Conservation (phyloP, 106 monocot species). For the Dendrobium chrysotoxum region DNA sequence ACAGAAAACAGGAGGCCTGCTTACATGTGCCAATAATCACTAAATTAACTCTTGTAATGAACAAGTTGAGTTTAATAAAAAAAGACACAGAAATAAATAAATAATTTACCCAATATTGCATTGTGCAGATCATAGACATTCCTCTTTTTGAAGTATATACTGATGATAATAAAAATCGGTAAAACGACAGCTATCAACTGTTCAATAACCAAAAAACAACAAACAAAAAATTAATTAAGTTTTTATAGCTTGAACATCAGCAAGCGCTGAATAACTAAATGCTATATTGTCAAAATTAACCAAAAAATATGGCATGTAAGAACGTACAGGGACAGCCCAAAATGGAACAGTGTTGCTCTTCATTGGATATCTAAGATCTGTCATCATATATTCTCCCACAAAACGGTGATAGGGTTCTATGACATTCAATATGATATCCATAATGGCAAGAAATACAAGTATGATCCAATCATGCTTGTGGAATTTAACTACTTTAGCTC, state of each 20-base stretch:
- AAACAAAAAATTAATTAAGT: not conserved
- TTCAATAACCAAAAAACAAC: not conserved
- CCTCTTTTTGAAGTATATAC: slow-evolving; percentile 44
- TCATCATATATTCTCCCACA: slow-evolving; percentile 57
- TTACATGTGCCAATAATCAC: not conserved
- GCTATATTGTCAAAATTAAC: not conserved
- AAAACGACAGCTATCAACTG: slow-evolving; percentile 46
- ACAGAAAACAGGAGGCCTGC: slow-evolving; percentile 58
- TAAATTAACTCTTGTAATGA: slow-evolving; percentile 1
- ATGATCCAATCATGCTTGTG: slow-evolving; percentile 54
- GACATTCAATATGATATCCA: slow-evolving; percentile 29
- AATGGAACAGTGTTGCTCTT: slow-evolving; percentile 56
- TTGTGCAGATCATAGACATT: slow-evolving; percentile 81
- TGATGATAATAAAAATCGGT: slow-evolving; percentile 32
- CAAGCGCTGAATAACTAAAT: not conserved
- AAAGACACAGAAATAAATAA: slow-evolving; percentile 8
- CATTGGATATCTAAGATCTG: slow-evolving; percentile 55
- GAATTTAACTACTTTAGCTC: slow-evolving; percentile 21
- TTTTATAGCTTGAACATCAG: not conserved
- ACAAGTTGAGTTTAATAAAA: not conserved
- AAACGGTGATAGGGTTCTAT: slow-evolving; percentile 63
- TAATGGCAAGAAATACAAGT: slow-evolving; percentile 26
- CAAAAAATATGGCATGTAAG: not conserved
- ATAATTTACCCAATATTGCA: slow-evolving; percentile 49
- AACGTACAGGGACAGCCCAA: slow-evolving; percentile 64